These are phyloP conservation scores for Epicoccum nigrum DNA, from an alignment of 2,329 filamentous ascomycete genomes.

Conservation along the genomic window DNA sequence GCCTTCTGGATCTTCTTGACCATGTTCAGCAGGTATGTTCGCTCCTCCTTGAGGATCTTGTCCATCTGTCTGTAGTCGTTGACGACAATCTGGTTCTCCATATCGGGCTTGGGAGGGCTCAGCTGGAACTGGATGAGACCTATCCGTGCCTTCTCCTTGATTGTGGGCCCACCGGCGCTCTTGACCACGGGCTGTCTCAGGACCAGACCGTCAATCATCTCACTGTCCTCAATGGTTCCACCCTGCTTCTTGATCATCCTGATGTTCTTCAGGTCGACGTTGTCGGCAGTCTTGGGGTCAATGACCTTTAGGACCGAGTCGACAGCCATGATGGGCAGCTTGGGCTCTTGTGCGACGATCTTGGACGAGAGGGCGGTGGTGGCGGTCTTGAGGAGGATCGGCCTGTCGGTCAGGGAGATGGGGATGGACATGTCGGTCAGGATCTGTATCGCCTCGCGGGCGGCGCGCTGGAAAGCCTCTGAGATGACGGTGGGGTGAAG, in stretches of 20 bases:
- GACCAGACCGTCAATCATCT: constrained; percentile 93
- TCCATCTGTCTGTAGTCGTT: constrained; percentile 99
- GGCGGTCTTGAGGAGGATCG: constrained; percentile 91
- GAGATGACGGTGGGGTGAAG: constrained; percentile 98
- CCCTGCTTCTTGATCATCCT: constrained; percentile 97
- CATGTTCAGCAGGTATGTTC: constrained; percentile 96
- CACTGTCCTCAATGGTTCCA: constrained; percentile 97
- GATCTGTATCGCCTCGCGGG: constrained; percentile 83
- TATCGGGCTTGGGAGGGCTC: constrained; percentile 97
- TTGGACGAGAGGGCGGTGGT: constrained; percentile 98
- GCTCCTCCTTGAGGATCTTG: constrained; percentile 99
- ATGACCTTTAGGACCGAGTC: constrained; percentile 96
- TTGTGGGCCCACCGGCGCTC: constrained; percentile 84
- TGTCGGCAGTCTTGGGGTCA: constrained; percentile 92
- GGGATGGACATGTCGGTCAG: constrained; percentile 96
- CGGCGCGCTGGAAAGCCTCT: constrained; percentile 94
- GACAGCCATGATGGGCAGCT: constrained; percentile 96
- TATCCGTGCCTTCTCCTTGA: constrained; percentile 97
- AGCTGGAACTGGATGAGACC: constrained; percentile 98
- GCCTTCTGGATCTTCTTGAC: constrained; percentile 99
- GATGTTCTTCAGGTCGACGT: constrained; percentile 96
- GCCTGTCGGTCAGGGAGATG: constrained; percentile 84
- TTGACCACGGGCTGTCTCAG: constrained; percentile 93
- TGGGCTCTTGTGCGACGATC: constrained; percentile 97
- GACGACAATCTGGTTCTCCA: constrained; percentile 99